Evolutionary conservation across 805 yeast species (phyloP), one percentile per base, ranked within the genome.

Genomic region (Metschnikowia gelsemii): DNA sequence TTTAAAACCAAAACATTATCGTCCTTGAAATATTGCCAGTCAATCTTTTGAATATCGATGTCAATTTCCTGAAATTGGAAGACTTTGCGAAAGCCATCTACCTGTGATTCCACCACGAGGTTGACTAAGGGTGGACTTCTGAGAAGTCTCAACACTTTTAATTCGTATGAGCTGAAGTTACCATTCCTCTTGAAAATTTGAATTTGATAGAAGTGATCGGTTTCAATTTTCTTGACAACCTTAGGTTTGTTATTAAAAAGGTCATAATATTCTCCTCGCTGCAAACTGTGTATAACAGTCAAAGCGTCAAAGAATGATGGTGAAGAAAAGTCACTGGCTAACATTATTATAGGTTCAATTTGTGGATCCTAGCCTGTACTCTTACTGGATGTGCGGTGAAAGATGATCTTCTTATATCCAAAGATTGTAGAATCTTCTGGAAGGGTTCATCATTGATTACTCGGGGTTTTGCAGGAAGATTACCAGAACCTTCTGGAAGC

Each of bases 141-240:
- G 28, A 19, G 31, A 17, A 30, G 33, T 30, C 51, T 49, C 27
- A 50, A 34, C 3, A 51, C 52, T 36, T 43, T 51, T 30, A 68
- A 62, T 43, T 66, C 69, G 50, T 62, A 65, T 8, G 62, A 52
- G 40, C 56, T 49, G 50, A 64, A 68, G 49, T 60, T 49, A 7
- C 72, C 72, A 27, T 43, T 53, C 24, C 52, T 47, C 47, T 68
- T 67, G 46, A 55, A 62, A 37, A 68, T 61, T 42, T 67, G 69
- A 29, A 67, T 58, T 45, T 66, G 70, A 43, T 57, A 64, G 7
- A 42, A 49, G 36, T 61, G 62, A 25, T 63, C 70, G 11, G 60
- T 50, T 45, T 68, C 74, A 8, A 63, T 49, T 43, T 61, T 60
- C 52, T 62, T 66, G 30, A 66, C 50, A n/a, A 66, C 59, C 45